Percentiles rank a stretch among this genome's conserved stretches.
These are phyloP conservation scores for Chara braunii DNA, from an alignment of 139 green algal genomes.

Conservation along the genomic window DNA sequence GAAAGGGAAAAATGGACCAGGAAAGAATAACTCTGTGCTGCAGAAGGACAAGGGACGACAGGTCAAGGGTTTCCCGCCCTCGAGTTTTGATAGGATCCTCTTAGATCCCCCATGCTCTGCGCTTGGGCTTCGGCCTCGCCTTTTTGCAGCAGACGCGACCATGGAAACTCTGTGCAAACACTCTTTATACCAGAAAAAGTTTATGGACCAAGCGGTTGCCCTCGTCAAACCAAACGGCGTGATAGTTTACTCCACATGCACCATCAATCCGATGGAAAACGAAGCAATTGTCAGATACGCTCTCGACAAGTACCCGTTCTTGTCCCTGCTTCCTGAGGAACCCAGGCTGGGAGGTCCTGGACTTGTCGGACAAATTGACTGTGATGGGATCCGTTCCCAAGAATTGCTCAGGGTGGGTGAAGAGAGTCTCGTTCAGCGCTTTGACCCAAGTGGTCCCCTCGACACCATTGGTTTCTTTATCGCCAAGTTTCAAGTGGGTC, in stretches of 20 bases:
- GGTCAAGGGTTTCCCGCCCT: conserved; percentile 50
- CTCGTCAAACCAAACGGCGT: conserved; percentile 64
- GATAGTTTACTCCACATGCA: conserved; percentile 82
- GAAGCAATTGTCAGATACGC: conserved; percentile 76
- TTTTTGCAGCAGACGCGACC: conserved; percentile 43
- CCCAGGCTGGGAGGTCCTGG: conserved; percentile 40
- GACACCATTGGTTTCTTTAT: conserved; percentile 89
- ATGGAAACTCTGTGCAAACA: conserved; percentile 34
- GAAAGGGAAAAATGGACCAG: too few species aligned
- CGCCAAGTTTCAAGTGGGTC: conserved; percentile 71
- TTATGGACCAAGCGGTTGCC: conserved; percentile 66
- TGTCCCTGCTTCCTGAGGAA: conserved; percentile 41
- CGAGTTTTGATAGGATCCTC: conserved; percentile 73
- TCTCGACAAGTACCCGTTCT: conserved; percentile 61
- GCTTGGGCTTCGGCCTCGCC: conserved; percentile 70
- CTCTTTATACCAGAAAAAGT: conserved; percentile 33
- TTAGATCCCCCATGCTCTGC: conserved; percentile 85
- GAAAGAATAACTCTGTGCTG: too few species aligned
- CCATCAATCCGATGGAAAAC: conserved; percentile 82
- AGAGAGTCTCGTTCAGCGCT: conserved; percentile 69
- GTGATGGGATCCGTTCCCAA: conserved; percentile 8
- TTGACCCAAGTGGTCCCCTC: conserved; percentile 54
- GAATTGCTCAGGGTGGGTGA: conserved; percentile 59
- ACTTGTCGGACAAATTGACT: conserved; percentile 19
- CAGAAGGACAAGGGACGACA: too few species aligned